Evolutionary conservation across 768 basidiomycete species (phyloP).

Genomic region (Termitomyces titanicus): DNA sequence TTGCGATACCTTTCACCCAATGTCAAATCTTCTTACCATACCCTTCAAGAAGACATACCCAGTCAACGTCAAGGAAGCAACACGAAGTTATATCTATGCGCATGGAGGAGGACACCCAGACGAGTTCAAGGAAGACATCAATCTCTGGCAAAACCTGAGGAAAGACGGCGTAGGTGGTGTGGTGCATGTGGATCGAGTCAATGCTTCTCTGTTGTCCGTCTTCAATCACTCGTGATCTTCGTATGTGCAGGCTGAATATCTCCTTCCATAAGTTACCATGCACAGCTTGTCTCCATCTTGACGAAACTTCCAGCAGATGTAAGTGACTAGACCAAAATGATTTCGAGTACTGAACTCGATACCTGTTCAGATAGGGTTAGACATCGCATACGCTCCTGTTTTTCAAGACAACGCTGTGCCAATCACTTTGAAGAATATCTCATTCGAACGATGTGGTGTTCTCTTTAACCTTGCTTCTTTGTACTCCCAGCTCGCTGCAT

Average conservation of each 20-base stretch:
- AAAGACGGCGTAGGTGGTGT: slow-evolving; percentile 46
- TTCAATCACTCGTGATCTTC: background rate
- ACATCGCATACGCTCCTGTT: slow-evolving; percentile 69
- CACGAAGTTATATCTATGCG: slow-evolving; percentile 64
- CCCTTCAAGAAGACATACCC: slow-evolving; percentile 71
- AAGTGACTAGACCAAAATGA: slow-evolving; percentile 12
- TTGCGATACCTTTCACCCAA: slow-evolving; percentile 21
- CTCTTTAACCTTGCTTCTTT: slow-evolving; percentile 86
- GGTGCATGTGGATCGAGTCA: slow-evolving; percentile 54
- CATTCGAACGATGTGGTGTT: slow-evolving; percentile 75
- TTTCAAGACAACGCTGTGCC: slow-evolving; percentile 60
- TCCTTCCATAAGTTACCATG: slow-evolving; percentile 68
- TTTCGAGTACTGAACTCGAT: background rate
- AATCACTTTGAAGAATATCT: slow-evolving; percentile 65
- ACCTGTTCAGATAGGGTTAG: slow-evolving; percentile 56
- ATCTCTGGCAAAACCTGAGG: slow-evolving; percentile 63
- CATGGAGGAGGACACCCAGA: slow-evolving; percentile 79
- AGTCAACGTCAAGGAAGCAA: slow-evolving; percentile 48
- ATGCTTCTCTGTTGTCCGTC: slow-evolving; percentile 56
- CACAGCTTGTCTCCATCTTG: slow-evolving; percentile 79
- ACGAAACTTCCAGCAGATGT: slow-evolving; percentile 85
- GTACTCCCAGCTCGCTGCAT: slow-evolving; percentile 75
- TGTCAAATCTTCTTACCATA: slow-evolving; percentile 76
- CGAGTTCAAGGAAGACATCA: slow-evolving; percentile 76
- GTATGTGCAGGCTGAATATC: slow-evolving; percentile 5